phyloP scores from a whole-genome alignment of 768 basidiomycete species.

The Zangia roseola region DNA sequence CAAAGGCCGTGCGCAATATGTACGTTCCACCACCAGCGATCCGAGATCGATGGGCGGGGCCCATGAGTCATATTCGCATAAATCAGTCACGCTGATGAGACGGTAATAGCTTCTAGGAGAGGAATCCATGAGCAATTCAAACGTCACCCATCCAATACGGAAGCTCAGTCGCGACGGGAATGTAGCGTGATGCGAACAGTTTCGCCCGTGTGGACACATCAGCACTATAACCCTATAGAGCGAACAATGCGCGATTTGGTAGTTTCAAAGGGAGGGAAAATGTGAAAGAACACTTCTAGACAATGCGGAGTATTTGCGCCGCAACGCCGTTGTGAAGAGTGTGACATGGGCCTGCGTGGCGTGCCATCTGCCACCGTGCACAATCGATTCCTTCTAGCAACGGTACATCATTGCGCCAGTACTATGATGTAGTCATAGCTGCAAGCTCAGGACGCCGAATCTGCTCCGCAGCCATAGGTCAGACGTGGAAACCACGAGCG shows the following conservation, averaged over 20 bases:
- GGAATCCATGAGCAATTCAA: conserved; percentile 7
- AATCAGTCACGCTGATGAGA: neutral
- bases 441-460: neutral
- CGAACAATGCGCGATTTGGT: conserved; percentile 23
- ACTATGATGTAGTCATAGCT: neutral
- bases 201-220: conserved; percentile 8
- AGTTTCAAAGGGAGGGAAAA: conserved; percentile 13
- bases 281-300: neutral
- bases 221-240: conserved; percentile 21
- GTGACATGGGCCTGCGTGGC: conserved; percentile 14
- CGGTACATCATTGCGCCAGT: conserved; percentile 4
- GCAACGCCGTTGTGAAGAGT: neutral
- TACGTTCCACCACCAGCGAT: conserved; percentile 6
- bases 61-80: conserved; percentile 3
- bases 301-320: conserved; percentile 6
- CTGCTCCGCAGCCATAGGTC: conserved; percentile 6
- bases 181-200: conserved; percentile 5
- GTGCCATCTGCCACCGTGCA: conserved; percentile 2
- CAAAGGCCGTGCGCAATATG: neutral
- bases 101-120: neutral
- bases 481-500: neutral
- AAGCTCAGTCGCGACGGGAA: conserved; percentile 14
- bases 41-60: neutral
- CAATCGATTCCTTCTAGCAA: conserved; percentile 2
- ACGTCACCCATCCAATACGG: neutral